phyloP scores from a whole-genome alignment of 345 rosid genomes.

The Streptanthus diversifolius region DNA sequence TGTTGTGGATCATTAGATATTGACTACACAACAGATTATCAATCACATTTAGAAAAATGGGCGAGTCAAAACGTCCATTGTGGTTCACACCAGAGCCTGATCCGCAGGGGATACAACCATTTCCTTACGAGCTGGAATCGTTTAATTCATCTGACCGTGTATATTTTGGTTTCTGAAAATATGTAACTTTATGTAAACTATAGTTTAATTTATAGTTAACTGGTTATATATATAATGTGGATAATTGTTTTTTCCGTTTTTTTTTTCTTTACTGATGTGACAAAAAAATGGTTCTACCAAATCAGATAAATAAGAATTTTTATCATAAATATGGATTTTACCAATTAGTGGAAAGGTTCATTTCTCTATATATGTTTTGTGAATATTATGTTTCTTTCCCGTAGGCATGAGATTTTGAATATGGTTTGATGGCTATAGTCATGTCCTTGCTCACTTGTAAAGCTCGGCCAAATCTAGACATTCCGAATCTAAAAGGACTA shows the following conservation, averaged over 20 bases:
- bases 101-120: constrained; percentile 61
- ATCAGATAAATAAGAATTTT: neutral
- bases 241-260: neutral
- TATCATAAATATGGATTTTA: neutral
- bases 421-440: neutral
- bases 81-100: constrained; percentile 63
- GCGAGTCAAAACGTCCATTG: constrained; percentile 59
- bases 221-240: neutral
- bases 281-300: neutral
- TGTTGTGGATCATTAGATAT: too few relatives aligned
- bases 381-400: neutral
- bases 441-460: neutral
- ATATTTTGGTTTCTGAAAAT: neutral
- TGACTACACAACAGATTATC: too few relatives aligned
- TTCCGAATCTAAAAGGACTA: neutral
- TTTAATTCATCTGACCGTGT: neutral
- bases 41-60: constrained; percentile 90
- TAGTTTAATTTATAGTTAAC: neutral
- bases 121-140: constrained; percentile 32
- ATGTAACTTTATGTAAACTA: neutral
- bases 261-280: neutral
- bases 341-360: neutral
- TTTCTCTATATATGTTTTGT: neutral
- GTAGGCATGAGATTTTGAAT: neutral
- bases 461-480: neutral